Evolutionary conservation across 805 yeast genomes (phyloP).

Genomic region (Saturnispora bothae): DNA sequence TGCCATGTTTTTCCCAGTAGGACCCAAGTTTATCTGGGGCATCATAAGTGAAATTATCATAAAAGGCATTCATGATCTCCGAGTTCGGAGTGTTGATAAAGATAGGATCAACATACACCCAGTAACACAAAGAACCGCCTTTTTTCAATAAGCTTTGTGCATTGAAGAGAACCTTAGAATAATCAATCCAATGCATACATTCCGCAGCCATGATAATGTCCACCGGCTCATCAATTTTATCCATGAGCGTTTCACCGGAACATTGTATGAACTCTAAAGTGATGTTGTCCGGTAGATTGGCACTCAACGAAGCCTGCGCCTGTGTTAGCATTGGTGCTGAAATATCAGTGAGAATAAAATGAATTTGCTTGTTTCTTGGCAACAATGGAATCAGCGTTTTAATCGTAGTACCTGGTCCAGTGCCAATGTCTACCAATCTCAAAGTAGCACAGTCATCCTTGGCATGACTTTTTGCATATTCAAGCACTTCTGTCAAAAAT

Average conservation of each 20-base stretch:
- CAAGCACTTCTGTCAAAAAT: conserved; percentile 33
- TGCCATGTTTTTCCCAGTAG: conserved; percentile 84
- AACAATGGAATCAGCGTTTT: conserved; percentile 33
- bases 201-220: conserved; percentile 75
- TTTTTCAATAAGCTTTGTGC: conserved; percentile 28
- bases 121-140: conserved; percentile 48
- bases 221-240: conserved; percentile 19
- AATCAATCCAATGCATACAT: conserved; percentile 72
- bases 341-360: conserved; percentile 37
- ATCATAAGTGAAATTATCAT: conserved; percentile 33
- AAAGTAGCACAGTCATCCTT: neutral
- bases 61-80: conserved; percentile 31
- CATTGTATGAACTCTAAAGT: conserved; percentile 3
- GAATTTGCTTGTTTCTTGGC: conserved; percentile 10
- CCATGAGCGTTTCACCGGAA: conserved; percentile 19
- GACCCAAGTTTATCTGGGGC: conserved; percentile 43
- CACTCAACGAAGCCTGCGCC: conserved; percentile 22
- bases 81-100: conserved; percentile 21
- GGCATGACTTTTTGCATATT: conserved; percentile 5
- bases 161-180: conserved; percentile 21
- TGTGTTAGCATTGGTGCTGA: conserved; percentile 37
- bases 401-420: conserved; percentile 46
- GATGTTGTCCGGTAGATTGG: neutral
- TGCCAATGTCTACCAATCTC: conserved; percentile 40
- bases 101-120: conserved; percentile 72